phyloP scores from a whole-genome alignment of 306 rosid species.

The Citrullus colocynthis region DNA sequence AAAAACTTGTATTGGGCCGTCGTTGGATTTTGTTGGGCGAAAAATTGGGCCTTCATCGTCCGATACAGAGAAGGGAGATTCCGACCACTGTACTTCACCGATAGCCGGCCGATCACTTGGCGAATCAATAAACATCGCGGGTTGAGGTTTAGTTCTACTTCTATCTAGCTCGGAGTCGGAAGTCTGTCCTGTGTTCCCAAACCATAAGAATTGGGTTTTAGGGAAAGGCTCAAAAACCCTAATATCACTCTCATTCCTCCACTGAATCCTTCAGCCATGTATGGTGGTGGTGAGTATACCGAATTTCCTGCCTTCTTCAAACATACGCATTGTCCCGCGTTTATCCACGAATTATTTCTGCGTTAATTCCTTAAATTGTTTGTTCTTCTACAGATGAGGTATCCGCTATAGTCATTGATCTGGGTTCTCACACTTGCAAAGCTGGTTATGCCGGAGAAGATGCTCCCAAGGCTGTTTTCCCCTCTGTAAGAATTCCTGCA shows the following conservation, averaged over 20 bases:
- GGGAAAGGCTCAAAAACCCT: not conserved
- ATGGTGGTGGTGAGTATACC: constrained; percentile 80
- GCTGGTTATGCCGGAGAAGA: constrained; percentile 99
- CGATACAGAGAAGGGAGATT: not conserved
- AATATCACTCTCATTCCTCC: not conserved
- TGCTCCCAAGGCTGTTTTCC: constrained; percentile 97
- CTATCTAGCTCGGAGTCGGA: not conserved
- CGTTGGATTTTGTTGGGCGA: not conserved
- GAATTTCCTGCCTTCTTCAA: not conserved
- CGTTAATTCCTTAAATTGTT: not conserved
- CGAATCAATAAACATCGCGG: not conserved
- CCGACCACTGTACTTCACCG: not conserved
- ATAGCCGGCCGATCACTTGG: not conserved
- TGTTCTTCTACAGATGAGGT: constrained; percentile 56
- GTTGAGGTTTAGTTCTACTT: not conserved
- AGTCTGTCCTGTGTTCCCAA: not conserved
- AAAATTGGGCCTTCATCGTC: not conserved
- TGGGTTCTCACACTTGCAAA: constrained; percentile 95
- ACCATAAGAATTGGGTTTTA: not conserved
- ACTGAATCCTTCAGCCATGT: constrained; percentile 36
- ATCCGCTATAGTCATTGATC: constrained; percentile 81
- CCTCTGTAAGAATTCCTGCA: constrained; percentile 44
- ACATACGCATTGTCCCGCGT: not conserved
- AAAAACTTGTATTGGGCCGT: not conserved
- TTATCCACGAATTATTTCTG: not conserved